phyloP scores from a whole-genome alignment of 1,284 basidiomycete species.

The Coniferiporia sulphurascens region DNA sequence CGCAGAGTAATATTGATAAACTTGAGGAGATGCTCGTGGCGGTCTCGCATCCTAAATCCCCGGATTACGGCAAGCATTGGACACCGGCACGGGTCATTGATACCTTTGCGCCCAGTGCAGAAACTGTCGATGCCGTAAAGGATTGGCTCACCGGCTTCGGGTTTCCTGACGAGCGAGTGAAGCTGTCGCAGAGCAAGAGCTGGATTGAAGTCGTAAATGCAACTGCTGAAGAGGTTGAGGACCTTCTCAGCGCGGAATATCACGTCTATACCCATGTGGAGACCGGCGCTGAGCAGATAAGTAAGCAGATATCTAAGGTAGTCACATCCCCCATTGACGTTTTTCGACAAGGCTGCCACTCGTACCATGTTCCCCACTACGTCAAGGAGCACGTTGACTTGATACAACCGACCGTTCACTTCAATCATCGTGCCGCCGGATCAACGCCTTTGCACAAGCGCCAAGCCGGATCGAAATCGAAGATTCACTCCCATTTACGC shows the following conservation, averaged over 20 bases:
- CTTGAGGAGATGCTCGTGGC: slow-evolving; percentile 24
- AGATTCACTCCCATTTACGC: slow-evolving; percentile 10
- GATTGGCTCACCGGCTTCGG: slow-evolving; percentile 38
- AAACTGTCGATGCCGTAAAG: slow-evolving; percentile 38
- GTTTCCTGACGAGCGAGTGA: slow-evolving; percentile 29
- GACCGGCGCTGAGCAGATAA: slow-evolving; percentile 33
- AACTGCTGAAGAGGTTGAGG: slow-evolving; percentile 41
- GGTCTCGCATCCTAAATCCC: slow-evolving; percentile 25
- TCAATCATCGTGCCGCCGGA: slow-evolving; percentile 25
- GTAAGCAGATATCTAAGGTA: slow-evolving; percentile 21
- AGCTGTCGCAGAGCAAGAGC: slow-evolving; percentile 30
- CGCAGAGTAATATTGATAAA: slow-evolving; percentile 23
- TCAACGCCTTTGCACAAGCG: slow-evolving; percentile 28
- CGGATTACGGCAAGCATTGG: slow-evolving; percentile 28
- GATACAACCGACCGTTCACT: slow-evolving; percentile 45
- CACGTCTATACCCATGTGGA: slow-evolving; percentile 37
- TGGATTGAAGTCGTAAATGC: slow-evolving; percentile 42
- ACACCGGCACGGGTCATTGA: slow-evolving; percentile 30
- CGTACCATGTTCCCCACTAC: slow-evolving; percentile 42
- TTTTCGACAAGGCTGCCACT: slow-evolving; percentile 32
- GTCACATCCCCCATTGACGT: slow-evolving; percentile 17
- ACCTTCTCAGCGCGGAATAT: slow-evolving; percentile 42
- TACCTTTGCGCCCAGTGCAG: slow-evolving; percentile 39
- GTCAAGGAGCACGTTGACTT: slow-evolving; percentile 43
- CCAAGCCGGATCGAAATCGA: slow-evolving; percentile 7